Evolutionary conservation across 129 eudicot genomes (phyloP), one percentile per base, ranked within the genome.

Genomic region (Erigeron canadensis): DNA sequence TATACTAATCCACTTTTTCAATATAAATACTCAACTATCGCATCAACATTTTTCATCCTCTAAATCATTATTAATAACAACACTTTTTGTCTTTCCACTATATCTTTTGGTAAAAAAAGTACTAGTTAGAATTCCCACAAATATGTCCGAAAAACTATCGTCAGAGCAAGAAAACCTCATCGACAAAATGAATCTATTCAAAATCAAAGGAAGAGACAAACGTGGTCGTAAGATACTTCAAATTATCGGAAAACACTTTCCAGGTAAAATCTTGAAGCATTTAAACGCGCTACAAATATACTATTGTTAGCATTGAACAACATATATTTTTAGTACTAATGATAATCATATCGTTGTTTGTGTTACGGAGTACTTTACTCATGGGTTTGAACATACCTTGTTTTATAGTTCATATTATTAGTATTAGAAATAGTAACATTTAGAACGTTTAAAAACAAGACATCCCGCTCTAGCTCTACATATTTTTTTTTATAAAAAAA

Each of bases 161-260:
- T 47, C 40, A 8, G 80, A 75, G 28, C 74, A 67, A 12, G 61
- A 56, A 37, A 57, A 79, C 8, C 82, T 66, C 65, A 69, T 89
- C 5, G 45, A 84, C 3, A 80, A 86, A 12, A 86, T 84, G 7
- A 67, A 74, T 7, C 39, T 84, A 41, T 84, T 89, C 83, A 86
- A 75, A 73, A 80, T 89, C 79, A 87, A 84, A 82, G 96, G 96
- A 51, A 71, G 67, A 21, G 96, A 89, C 67, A 82, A 76, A 63
- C 84, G 53, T 1, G 92, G 96, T 28, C 74, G 76, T 16, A 82
- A 84, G 10, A 54, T 86, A 44, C 84, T 89, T 5, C 79, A 76
- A 41, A 45, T 89, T 41, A 67, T 84, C 71, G 96, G 88, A 38
- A 89, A 84, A 59, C 68, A 74, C 81, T 89, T 86, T 69, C 85